Conservation (phyloP, 2,329 filamentous ascomycete species). For the Colletotrichum simmondsii region DNA sequence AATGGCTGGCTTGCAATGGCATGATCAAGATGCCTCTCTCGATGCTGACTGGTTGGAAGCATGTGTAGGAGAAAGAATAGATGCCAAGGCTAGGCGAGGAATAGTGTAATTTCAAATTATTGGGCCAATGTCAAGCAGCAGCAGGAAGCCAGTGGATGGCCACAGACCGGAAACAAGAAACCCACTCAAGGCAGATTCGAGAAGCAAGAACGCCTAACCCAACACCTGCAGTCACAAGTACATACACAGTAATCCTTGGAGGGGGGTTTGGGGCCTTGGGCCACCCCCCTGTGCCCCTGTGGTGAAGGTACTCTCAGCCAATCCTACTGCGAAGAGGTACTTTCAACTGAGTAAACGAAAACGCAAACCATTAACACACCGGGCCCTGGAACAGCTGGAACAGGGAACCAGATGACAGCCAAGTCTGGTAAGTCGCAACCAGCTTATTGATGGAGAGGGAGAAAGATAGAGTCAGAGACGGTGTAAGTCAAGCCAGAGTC, state of each 20-base stretch:
- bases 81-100: slow-evolving; percentile 29
- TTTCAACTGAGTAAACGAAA: neutral
- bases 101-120: slow-evolving; percentile 32
- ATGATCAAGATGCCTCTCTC: neutral
- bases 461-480: neutral
- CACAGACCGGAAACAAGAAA: slow-evolving; percentile 22
- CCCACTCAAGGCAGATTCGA: slow-evolving; percentile 31
- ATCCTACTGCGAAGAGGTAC: neutral
- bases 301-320: neutral
- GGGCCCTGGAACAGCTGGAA: neutral
- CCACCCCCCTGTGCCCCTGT: neutral
- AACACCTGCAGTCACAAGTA: slow-evolving; percentile 4
- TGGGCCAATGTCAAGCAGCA: slow-evolving; percentile 23
- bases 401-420: slow-evolving; percentile 9
- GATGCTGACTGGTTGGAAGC: neutral
- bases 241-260: neutral
- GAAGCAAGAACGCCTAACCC: slow-evolving; percentile 26
- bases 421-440: neutral
- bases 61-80: neutral
- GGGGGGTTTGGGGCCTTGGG: neutral
- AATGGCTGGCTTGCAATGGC: neutral
- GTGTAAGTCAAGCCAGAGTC: neutral
- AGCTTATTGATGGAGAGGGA: neutral
- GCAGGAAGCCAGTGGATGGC: neutral
- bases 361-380: neutral